A percentile compares a stretch with the other conserved stretches of the same genome.
phyloP scores from a whole-genome alignment of 352 stramenopile genomes.

The Globisporangium cystogenes region DNA sequence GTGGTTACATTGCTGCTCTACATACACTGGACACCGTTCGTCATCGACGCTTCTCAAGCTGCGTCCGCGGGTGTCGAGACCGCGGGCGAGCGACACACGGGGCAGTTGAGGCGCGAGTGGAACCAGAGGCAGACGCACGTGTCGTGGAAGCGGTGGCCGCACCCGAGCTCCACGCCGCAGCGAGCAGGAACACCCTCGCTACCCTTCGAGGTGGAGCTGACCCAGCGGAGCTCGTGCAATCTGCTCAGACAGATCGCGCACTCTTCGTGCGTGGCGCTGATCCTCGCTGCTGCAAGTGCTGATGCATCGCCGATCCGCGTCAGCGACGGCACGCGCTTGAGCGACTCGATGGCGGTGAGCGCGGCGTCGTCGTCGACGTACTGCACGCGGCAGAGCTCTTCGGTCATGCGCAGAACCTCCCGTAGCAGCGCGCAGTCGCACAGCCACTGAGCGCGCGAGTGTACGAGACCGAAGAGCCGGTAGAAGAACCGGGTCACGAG shows the following conservation, averaged over 20 bases:
- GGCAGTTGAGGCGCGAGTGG: slow-evolving; percentile 51
- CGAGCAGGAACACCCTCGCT: slow-evolving; percentile 2
- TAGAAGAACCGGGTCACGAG: slow-evolving; percentile 40
- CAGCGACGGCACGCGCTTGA: slow-evolving; percentile 23
- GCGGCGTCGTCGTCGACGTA: slow-evolving; percentile 42
- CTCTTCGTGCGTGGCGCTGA: slow-evolving; percentile 5
- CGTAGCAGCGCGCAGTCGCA: slow-evolving; percentile 41
- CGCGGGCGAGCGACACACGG: slow-evolving; percentile 34
- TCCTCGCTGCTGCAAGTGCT: background rate
- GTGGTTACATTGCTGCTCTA: background rate
- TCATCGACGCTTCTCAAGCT: background rate
- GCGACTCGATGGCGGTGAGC: slow-evolving; percentile 32
- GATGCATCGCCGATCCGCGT: slow-evolving; percentile 1
- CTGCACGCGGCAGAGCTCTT: slow-evolving; percentile 41
- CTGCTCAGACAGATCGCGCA: slow-evolving; percentile 60
- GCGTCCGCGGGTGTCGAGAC: background rate
- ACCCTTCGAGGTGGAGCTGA: background rate
- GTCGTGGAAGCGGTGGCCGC: slow-evolving; percentile 73
- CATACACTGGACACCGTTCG: background rate
- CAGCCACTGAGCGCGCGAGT: slow-evolving; percentile 30
- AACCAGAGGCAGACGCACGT: slow-evolving; percentile 72
- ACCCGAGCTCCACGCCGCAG: slow-evolving; percentile 35
- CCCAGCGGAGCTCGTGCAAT: slow-evolving; percentile 11
- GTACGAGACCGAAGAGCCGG: slow-evolving; percentile 37
- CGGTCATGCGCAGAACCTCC: slow-evolving; percentile 39